Percentiles rank a stretch among this genome's conserved stretches.
Evolutionary conservation across 1,284 basidiomycete genomes (phyloP).

Genomic region (Pseudozyma flocculosa): DNA sequence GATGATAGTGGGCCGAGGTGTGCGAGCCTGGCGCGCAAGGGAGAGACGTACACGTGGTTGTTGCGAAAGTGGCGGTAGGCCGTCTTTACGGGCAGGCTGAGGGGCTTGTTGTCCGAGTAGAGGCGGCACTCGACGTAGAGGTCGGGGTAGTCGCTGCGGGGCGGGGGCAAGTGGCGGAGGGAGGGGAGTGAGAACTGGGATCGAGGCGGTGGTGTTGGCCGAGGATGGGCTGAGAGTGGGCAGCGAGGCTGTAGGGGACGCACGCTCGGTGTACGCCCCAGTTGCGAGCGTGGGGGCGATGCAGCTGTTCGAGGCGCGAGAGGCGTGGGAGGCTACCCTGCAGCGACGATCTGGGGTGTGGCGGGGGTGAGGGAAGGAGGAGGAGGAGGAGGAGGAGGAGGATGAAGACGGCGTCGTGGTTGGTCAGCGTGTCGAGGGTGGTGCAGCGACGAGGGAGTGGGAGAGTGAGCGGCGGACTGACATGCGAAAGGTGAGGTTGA

Average conservation of each 20-base stretch:
- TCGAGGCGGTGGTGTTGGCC: not conserved
- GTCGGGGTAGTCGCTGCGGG: conserved; percentile 73
- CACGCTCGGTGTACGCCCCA: conserved; percentile 33
- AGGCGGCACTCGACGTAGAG: conserved; percentile 89
- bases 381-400: not conserved
- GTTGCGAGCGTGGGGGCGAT: conserved; percentile 23
- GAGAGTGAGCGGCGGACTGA: not conserved
- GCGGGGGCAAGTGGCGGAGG: not conserved
- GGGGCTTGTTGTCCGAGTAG: conserved; percentile 85
- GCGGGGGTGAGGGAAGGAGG: not conserved
- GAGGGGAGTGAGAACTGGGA: not conserved
- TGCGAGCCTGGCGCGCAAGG: no score
- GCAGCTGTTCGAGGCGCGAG: conserved; percentile 26
- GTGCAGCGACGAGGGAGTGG: not conserved
- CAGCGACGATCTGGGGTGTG: conserved; percentile 20
- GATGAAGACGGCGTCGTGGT: no score
- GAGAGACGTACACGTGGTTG: conserved; percentile 13
- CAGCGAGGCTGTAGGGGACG: not conserved
- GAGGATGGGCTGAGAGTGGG: not conserved
- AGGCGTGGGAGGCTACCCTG: conserved; percentile 38
- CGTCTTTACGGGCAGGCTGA: conserved; percentile 85
- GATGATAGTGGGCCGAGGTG: no score
- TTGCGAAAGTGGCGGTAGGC: conserved; percentile 79
- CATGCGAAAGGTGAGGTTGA: conserved; percentile 39
- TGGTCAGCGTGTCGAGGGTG: no score